Evolutionary conservation across 805 yeast genomes (phyloP), one percentile per base, ranked within the genome.

Genomic region (Lipomyces mesembrius): DNA sequence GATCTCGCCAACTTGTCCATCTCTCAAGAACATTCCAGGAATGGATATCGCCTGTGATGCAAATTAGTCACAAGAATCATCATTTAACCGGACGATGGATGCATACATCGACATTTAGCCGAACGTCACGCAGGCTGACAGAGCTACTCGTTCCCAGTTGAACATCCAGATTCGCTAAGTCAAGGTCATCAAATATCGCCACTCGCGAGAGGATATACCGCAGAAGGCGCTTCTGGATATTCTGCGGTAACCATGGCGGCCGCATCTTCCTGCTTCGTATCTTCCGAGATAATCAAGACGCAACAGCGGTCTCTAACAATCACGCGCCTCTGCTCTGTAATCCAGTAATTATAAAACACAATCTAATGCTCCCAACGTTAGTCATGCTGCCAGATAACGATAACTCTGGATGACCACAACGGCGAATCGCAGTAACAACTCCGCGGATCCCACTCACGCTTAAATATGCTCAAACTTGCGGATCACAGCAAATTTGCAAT

Each of bases 181-280:
- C 96, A 27, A 92, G 84, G 71, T 88, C 90, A 0, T 97, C 89
- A 74, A 93, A 91, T 54, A 93, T 79, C 17, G 93, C 87, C 56
- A 92, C 84, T 77, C 91, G 94, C 75, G 90, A 91, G 32, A 93
- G 83, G 3, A 92, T 85, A 77, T 91, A 92, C 55, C 90, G 85
- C 55, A 93, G 84, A 51, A 92, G 83, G 72, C 96, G 82, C 78
- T 90, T 89, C 74, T 92, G 97, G 54, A 93, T 82, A 77, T 89
- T 90, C 76, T 88, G 94, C 6, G 96, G 94, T 77, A 91, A 83
- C 96, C 97, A 91, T 75, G 78, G 63, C 9, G 72, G 66, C 17
- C 66, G 62, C 69, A 65, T 67, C 34, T 22, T 49, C 53, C 53
- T 11, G 17, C 12, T 17, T 17, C 8, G n/a, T 43, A 43, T 17